phyloP scores from a whole-genome alignment of 2,329 filamentous ascomycete genomes.

The Bisporella sp. region DNA sequence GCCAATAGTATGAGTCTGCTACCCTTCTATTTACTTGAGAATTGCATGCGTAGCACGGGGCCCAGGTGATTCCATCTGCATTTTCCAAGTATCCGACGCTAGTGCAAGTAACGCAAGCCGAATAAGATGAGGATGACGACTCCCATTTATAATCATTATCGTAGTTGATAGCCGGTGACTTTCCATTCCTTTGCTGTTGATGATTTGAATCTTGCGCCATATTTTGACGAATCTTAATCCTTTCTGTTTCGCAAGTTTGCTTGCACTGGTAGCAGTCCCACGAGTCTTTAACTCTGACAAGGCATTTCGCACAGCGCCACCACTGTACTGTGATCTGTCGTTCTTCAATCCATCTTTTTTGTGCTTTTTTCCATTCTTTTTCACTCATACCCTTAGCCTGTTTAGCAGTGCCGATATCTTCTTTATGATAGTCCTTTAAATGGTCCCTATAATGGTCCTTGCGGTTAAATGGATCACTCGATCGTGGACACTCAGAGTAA shows the following conservation, averaged over 20 bases:
- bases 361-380: constrained; percentile 9
- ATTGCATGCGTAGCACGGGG: too few species aligned
- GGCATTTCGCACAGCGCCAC: constrained; percentile 24
- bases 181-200: too few species aligned
- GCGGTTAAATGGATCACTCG: constrained; percentile 33
- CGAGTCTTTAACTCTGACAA: constrained; percentile 12
- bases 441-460: constrained; percentile 43
- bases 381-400: constrained; percentile 9
- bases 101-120: background rate
- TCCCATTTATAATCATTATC: background rate
- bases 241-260: constrained; percentile 14
- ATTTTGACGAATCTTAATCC: background rate
- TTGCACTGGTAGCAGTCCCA: constrained; percentile 20
- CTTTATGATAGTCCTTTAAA: constrained; percentile 38
- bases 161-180: too few species aligned
- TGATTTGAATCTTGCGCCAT: background rate
- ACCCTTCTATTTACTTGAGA: too few species aligned
- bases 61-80: too few species aligned
- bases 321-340: constrained; percentile 11
- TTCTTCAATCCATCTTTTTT: constrained; percentile 16
- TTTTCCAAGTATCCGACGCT: too few species aligned
- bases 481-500: constrained; percentile 23
- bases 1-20: too few species aligned
- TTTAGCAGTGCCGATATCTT: constrained; percentile 26
- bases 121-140: too few species aligned